Evolutionary conservation across 1,284 basidiomycete genomes (phyloP).

Genomic region (Fomitiporia mediterranea): DNA sequence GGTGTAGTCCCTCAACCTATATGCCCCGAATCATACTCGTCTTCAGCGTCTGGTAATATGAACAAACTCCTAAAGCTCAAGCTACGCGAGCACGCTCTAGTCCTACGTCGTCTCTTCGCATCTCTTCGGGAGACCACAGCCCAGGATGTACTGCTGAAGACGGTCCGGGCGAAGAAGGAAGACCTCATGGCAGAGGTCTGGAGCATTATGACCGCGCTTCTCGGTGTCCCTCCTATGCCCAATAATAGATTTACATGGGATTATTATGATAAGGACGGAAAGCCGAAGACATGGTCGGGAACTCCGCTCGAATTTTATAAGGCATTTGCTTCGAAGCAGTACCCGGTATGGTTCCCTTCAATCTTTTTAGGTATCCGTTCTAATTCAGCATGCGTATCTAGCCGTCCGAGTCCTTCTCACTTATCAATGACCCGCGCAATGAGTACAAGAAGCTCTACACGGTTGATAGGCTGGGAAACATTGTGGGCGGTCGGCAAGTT

Average conservation of each 20-base stretch:
- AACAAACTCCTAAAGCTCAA: constrained; percentile 83
- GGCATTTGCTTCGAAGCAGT: constrained; percentile 52
- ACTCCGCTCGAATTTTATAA: constrained; percentile 80
- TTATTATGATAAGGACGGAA: constrained; percentile 79
- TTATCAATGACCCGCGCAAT: constrained; percentile 95
- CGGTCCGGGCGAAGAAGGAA: constrained; percentile 77
- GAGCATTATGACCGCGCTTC: constrained; percentile 78
- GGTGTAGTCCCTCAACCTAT: constrained; percentile 79
- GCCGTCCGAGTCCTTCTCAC: constrained; percentile 75
- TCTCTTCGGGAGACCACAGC: constrained; percentile 45
- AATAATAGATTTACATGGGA: constrained; percentile 81
- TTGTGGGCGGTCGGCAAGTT: constrained; percentile 82
- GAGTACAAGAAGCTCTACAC: constrained; percentile 82
- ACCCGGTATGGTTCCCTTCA: constrained; percentile 38
- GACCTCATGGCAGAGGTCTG: constrained; percentile 83
- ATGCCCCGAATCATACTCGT: constrained; percentile 86
- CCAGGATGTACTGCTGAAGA: constrained; percentile 40
- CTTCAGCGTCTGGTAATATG: constrained; percentile 68
- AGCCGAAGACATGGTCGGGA: constrained; percentile 71
- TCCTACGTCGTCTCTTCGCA: constrained; percentile 62
- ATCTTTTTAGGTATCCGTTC: neutral
- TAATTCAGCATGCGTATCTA: constrained; percentile 27
- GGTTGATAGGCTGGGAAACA: constrained; percentile 88
- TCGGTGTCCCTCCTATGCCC: constrained; percentile 79
- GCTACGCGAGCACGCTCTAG: constrained; percentile 85